phyloP scores from a whole-genome alignment of 768 basidiomycete genomes.

The Favolaschia claudopus region DNA sequence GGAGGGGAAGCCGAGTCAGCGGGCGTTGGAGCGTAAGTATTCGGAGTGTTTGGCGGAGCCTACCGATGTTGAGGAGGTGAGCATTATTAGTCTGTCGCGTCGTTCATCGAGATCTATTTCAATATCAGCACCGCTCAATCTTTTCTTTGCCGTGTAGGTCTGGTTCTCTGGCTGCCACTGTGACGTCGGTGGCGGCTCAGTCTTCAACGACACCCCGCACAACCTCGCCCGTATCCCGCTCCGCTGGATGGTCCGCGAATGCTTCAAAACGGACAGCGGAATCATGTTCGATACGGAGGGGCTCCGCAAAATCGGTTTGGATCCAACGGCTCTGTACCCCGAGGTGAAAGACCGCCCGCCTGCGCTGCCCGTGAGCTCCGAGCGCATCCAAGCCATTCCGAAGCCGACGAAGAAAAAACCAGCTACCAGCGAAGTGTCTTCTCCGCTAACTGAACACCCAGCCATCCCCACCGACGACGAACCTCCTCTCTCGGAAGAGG shows the following conservation, averaged over 20 bases:
- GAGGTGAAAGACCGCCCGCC: conserved; percentile 40
- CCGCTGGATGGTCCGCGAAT: conserved; percentile 77
- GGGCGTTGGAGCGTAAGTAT: conserved; percentile 36
- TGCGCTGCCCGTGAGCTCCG: conserved; percentile 25
- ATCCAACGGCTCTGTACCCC: conserved; percentile 47
- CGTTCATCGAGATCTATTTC: neutral
- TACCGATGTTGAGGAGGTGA: conserved; percentile 51
- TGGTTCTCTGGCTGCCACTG: conserved; percentile 41
- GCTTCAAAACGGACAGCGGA: conserved; percentile 61
- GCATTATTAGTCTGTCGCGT: conserved; percentile 32
- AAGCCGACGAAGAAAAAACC: neutral
- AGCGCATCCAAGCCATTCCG: conserved; percentile 32
- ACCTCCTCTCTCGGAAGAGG: conserved; percentile 47
- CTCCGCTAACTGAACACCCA: neutral
- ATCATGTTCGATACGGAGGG: conserved; percentile 62
- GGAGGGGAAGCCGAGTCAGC: conserved; percentile 9
- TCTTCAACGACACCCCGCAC: conserved; percentile 47
- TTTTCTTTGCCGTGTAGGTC: neutral
- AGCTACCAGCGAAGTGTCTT: neutral
- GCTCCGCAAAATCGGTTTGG: conserved; percentile 51
- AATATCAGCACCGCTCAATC: conserved; percentile 41
- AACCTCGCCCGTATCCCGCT: conserved; percentile 60
- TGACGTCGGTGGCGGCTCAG: conserved; percentile 66
- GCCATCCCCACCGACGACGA: neutral
- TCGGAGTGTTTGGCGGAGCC: conserved; percentile 21